Evolutionary conservation across 1,284 basidiomycete species (phyloP), one percentile per base, ranked within the genome.

Genomic region (Pseudozyma sp.): DNA sequence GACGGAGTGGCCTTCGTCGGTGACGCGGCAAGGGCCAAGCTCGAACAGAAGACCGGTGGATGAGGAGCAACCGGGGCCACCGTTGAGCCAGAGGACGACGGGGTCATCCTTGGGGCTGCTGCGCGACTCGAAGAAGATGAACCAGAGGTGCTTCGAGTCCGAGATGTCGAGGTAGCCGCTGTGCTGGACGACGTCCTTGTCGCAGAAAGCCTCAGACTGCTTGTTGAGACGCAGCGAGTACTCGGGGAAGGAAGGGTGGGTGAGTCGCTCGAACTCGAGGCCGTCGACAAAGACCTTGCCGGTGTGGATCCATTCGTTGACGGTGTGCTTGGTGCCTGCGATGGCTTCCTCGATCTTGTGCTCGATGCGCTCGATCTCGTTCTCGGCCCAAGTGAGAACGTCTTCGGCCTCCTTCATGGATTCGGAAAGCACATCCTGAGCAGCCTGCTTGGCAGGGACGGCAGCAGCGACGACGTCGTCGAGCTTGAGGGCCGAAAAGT

Each of bases 21-120:
- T 85, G 73, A 96, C 87, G 35, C 86, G 86, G 86, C 94, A 96
- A 0, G 94, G 93, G 0, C 94, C 94, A 37, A 97, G 90, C 85
- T 97, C 93, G 72, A 94, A 85, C 90, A 91, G n/a, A 89, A 92
- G 73, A 88, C 82, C 82, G 40, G 77, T 78, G 51, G 75, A 76
- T 19, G 79, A 80, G 34, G 79, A 84, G 68, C 81, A 78, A 54
- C 83, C 92, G 14, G 92, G 92, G 6, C 92, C 92, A 48, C 93
- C 94, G 79, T 94, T 94, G 44, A 95, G 87, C 94, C 94, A 96
- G 59, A 97, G 87, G 31, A 94, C 88, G 5, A 97, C 87, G 10
- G 94, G 94, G 17, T 92, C 93, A 49, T 89, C 87, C 54, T 88
- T 85, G 1, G 94, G 93, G 30, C 89, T 87, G 64, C 85, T 87